Evolutionary conservation across 257 asterid genomes (phyloP).

Genomic region (Gynochthodes officinalis): DNA sequence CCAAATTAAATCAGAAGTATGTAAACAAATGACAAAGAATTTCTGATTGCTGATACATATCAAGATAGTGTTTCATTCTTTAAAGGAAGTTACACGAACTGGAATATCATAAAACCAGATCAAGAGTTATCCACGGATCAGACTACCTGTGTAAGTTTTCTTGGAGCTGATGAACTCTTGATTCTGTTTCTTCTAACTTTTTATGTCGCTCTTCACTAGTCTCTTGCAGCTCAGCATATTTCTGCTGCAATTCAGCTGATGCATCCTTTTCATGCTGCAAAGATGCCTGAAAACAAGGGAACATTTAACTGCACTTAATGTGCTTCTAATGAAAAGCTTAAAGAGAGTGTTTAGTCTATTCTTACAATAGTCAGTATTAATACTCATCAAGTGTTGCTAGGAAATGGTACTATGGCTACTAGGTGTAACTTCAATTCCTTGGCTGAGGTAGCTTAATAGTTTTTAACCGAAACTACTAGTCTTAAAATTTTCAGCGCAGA

Average conservation of each 20-base stretch:
- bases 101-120: slow-evolving; percentile 9
- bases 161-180: slow-evolving; percentile 64
- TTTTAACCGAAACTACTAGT: neutral
- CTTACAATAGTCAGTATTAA: neutral
- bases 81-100: neutral
- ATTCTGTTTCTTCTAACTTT: slow-evolving; percentile 81
- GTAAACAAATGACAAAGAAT: neutral
- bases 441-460: neutral
- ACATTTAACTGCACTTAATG: neutral
- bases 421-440: neutral
- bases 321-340: neutral
- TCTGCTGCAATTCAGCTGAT: slow-evolving; percentile 52
- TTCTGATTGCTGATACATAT: neutral
- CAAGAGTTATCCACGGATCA: slow-evolving; percentile 3
- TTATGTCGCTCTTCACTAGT: slow-evolving; percentile 53
- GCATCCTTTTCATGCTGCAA: slow-evolving; percentile 54
- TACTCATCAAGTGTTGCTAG: neutral
- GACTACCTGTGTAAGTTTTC: slow-evolving; percentile 79
- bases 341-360: neutral
- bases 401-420: neutral
- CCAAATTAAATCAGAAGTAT: neutral
- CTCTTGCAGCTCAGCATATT: slow-evolving; percentile 58
- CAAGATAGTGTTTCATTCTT: neutral
- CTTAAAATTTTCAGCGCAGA: neutral
- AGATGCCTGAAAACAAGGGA: slow-evolving; percentile 45